Evolutionary conservation across 163 green algal genomes (phyloP), one percentile per base, ranked within the genome.

Genomic region (Volvox carteri): DNA sequence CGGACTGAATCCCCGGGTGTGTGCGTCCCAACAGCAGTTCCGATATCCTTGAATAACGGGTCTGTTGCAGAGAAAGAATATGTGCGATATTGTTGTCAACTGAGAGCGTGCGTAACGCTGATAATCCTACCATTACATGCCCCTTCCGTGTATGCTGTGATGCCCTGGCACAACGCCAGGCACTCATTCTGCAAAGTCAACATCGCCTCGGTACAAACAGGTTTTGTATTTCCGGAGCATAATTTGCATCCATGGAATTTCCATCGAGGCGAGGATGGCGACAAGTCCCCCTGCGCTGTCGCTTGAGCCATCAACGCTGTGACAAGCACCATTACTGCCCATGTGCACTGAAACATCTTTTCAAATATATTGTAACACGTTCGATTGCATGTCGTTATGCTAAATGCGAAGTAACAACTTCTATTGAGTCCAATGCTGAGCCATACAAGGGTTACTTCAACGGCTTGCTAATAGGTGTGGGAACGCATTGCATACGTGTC

Each of bases 111-210:
- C n/a, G n/a, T n/a, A 41, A 77, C 21, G 35, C 28, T 65, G 33
- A 35, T 5, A 77, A 77, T 42, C 42, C 25, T 60, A 85, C 77
- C 77, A 12, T 85, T 54, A 54, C 77, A 85, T n/a, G 54, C 3
- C 19, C 77, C 77, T 7, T 28, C 19, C 18, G 25, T 37, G 77
- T 39, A 74, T 9, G 35, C 19, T 7, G 21, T 23, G 9, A 85
- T 25, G 11, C 77, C 77, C 35, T 85, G 77, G 35, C 77, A 85
- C 18, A 41, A 30, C 14, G 77, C 77, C n/a, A 85, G 30, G 54
- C 77, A 85, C n/a, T 56, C 54, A 54, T 85, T 85, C 23, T 72
- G 21, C 37, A 85, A 23, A 2, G 77, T 85, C 77, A 85, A 23
- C 2, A 85, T 8, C 35, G 9, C 77, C 19, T 74, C 37, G 9